These are phyloP conservation scores for Fraxinus platypoda DNA, from an alignment of 305 asterid genomes.

Conservation along the genomic window DNA sequence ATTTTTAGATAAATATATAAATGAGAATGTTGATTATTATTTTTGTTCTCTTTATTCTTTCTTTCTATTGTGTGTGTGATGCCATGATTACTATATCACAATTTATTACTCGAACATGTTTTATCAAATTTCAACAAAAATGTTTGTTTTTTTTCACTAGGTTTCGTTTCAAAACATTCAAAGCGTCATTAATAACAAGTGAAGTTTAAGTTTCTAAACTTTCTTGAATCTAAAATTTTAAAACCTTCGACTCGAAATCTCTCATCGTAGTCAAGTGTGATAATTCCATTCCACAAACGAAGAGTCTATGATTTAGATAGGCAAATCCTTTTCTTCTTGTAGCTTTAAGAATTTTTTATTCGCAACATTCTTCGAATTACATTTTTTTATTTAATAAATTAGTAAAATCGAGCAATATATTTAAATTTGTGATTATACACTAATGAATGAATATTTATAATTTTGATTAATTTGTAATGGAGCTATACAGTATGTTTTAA, in stretches of 20 bases:
- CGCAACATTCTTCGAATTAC: neutral
- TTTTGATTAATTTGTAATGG: neutral
- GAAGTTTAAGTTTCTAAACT: too few species aligned
- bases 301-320: neutral
- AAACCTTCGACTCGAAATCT: neutral
- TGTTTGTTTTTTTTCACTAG: neutral
- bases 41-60: too few species aligned
- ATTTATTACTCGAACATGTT: too few species aligned
- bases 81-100: neutral
- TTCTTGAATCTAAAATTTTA: neutral
- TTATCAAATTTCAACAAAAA: too few species aligned
- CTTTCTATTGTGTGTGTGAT: neutral
- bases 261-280: too few species aligned
- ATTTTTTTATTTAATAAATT: too few species aligned
- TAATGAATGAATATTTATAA: neutral
- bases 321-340: neutral
- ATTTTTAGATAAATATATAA: too few species aligned
- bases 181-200: neutral
- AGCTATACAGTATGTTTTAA: neutral
- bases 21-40: neutral
- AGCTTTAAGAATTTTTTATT: too few species aligned
- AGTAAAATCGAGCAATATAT: neutral
- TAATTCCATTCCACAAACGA: neutral
- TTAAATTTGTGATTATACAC: neutral
- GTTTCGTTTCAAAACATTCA: neutral